phyloP scores from a whole-genome alignment of 78 protist genomes.

The Salpingoeca rosetta region DNA sequence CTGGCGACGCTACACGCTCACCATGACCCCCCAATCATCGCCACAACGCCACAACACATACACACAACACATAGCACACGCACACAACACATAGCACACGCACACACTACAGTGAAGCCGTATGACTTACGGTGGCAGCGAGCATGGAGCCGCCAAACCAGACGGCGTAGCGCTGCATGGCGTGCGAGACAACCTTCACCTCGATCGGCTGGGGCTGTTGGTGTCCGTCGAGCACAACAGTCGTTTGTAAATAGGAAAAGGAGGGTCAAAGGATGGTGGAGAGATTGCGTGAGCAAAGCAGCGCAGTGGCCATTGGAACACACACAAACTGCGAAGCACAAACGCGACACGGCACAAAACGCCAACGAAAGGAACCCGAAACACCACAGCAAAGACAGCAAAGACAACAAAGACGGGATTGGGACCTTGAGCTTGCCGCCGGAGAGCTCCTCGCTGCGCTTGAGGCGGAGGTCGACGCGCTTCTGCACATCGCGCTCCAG shows the following conservation, averaged over 20 bases:
- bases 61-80: background rate
- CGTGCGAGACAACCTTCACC: constrained; percentile 89
- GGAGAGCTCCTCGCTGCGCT: constrained; percentile 44
- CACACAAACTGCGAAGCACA: background rate
- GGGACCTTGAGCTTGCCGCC: constrained; percentile 65
- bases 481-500: constrained; percentile 83
- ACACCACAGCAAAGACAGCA: background rate
- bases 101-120: background rate
- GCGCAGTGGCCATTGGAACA: too few relatives aligned
- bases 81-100: background rate
- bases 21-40: too few relatives aligned
- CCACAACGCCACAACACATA: too few relatives aligned
- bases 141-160: constrained; percentile 95
- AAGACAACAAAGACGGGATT: too few relatives aligned
- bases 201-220: constrained; percentile 75
- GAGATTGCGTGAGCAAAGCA: too few relatives aligned
- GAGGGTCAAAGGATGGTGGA: too few relatives aligned
- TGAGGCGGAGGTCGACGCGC: constrained; percentile 58
- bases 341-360: background rate
- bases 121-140: constrained; percentile 49
- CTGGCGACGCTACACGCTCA: too few relatives aligned
- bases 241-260: too few relatives aligned
- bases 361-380: background rate
- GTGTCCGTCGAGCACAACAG: background rate
- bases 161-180: constrained; percentile 91